These are phyloP conservation scores for Rhodotorula sp. DNA, from an alignment of 1,284 basidiomycete genomes.

Conservation along the genomic window DNA sequence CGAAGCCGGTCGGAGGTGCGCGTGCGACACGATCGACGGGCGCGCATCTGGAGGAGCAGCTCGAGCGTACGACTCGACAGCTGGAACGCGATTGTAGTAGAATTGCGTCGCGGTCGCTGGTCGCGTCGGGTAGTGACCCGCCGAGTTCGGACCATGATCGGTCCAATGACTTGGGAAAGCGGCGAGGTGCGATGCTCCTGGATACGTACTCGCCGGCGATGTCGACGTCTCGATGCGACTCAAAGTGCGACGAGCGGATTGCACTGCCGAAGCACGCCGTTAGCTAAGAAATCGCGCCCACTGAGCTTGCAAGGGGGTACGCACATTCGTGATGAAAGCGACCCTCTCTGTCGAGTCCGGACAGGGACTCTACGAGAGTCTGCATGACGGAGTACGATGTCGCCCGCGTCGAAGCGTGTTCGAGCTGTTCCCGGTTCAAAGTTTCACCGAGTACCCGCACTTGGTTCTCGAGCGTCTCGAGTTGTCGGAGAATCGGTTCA, in stretches of 20 bases:
- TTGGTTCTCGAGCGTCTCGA: conserved; percentile 17
- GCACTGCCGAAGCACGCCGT: conserved; percentile 3
- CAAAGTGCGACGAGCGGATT: conserved; percentile 16
- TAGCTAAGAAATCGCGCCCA: background rate
- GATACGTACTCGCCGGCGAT: background rate
- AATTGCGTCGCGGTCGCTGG: conserved; percentile 9
- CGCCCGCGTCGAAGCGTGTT: background rate
- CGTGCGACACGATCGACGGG: background rate
- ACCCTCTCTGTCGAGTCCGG: conserved; percentile 11
- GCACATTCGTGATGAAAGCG: conserved; percentile 16
- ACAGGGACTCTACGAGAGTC: conserved; percentile 7
- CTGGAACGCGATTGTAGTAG: conserved; percentile 25
- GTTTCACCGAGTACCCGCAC: conserved; percentile 13
- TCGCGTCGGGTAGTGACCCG: conserved; percentile 1
- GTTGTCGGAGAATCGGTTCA: conserved; percentile 9
- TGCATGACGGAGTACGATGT: conserved; percentile 14
- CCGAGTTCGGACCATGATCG: background rate
- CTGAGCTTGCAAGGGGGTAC: background rate
- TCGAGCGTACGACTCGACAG: conserved; percentile 25
- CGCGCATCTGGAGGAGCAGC: conserved; percentile 14
- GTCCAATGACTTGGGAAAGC: background rate
- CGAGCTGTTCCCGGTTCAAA: conserved; percentile 21
- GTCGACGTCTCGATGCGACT: conserved; percentile 7
- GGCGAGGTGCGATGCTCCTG: background rate
- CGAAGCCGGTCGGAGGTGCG: background rate